Conservation (phyloP, 2,329 filamentous ascomycete genomes). For the Clarireedia paspali region DNA sequence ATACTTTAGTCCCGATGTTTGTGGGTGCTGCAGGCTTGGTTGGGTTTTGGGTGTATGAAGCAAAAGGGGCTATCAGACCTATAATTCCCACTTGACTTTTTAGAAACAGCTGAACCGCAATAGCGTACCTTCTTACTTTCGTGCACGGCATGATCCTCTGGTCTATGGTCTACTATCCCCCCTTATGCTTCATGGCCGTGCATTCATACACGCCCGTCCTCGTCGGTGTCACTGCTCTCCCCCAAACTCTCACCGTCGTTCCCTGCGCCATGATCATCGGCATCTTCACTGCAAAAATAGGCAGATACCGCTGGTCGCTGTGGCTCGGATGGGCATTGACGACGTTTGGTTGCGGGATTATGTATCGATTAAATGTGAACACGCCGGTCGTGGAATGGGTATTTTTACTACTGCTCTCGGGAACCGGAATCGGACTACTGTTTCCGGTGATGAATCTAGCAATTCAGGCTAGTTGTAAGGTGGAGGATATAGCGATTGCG, state of each 20-base stretch:
- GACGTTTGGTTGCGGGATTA: conserved; percentile 47
- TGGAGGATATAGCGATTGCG: conserved; percentile 49
- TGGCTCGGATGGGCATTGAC: conserved; percentile 53
- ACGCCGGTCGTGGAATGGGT: conserved; percentile 48
- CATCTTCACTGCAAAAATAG: conserved; percentile 45
- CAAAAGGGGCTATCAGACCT: conserved; percentile 26
- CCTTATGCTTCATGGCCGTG: conserved; percentile 41
- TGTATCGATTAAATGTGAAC: conserved; percentile 39
- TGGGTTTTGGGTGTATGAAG: conserved; percentile 42
- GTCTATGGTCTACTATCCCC: conserved; percentile 46
- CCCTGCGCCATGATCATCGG: conserved; percentile 46
- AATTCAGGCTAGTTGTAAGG: conserved; percentile 52
- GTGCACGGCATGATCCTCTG: conserved; percentile 49
- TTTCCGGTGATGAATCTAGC: conserved; percentile 54
- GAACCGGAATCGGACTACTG: conserved; percentile 45
- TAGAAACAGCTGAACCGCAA: conserved; percentile 37
- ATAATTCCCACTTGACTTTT: conserved; percentile 33
- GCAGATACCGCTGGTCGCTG: conserved; percentile 41
- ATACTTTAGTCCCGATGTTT: conserved; percentile 51
- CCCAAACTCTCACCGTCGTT: conserved; percentile 53
- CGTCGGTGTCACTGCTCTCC: conserved; percentile 48
- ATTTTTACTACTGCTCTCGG: conserved; percentile 49
- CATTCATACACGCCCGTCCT: conserved; percentile 43
- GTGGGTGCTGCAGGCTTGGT: conserved; percentile 44
- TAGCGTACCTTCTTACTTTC: conserved; percentile 40